Evolutionary conservation across 768 basidiomycete genomes (phyloP).

Genomic region (Mycena chlorophos): DNA sequence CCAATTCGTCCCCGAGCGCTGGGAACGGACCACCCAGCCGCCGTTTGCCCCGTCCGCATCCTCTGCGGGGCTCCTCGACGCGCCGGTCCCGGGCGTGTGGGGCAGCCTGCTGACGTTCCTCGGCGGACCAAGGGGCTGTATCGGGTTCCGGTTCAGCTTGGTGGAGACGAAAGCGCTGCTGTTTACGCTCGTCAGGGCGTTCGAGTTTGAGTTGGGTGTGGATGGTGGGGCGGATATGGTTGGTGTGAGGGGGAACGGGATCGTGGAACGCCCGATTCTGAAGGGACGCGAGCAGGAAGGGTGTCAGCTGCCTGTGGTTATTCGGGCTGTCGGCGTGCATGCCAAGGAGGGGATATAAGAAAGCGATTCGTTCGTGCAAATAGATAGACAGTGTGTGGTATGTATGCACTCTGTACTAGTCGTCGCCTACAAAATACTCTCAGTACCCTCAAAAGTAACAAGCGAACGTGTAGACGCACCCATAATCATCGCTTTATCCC

Average conservation of each 20-base stretch:
- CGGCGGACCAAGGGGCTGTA: conserved; percentile 46
- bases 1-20: conserved; percentile 44
- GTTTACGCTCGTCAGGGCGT: conserved; percentile 34
- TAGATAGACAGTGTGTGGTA: no score
- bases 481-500: not conserved
- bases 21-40: conserved; percentile 40
- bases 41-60: no score
- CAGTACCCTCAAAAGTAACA: not conserved
- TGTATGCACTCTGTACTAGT: not conserved
- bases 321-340: not conserved
- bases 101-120: conserved; percentile 41
- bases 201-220: conserved; percentile 28
- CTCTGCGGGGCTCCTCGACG: conserved; percentile 34
- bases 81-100: conserved; percentile 41
- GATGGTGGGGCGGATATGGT: not conserved
- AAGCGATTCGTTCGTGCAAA: no score
- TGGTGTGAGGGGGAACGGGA: not conserved
- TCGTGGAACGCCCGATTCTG: conserved; percentile 9
- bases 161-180: conserved; percentile 35
- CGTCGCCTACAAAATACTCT: not conserved
- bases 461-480: not conserved
- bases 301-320: conserved; percentile 9
- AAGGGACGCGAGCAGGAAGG: not conserved
- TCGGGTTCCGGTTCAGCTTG: conserved; percentile 33
- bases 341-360: not conserved